Evolutionary conservation across 257 asterid genomes (phyloP).

Genomic region (Plantago ovata): DNA sequence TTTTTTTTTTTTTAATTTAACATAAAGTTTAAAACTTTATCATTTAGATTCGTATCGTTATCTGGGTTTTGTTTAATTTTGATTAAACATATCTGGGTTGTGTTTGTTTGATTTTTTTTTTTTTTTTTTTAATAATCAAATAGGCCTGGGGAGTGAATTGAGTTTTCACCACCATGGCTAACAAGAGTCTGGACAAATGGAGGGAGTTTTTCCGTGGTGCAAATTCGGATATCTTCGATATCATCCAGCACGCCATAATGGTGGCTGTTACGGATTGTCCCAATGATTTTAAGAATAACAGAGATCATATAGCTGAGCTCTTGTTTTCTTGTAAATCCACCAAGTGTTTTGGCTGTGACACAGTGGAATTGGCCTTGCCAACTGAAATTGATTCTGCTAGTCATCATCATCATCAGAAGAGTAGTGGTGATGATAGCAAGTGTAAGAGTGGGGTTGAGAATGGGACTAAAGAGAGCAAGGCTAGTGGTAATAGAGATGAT

Average conservation of each 20-base stretch:
- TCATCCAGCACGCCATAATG: constrained; percentile 67
- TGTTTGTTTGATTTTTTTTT: too few species aligned
- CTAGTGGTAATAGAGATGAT: constrained; percentile 32
- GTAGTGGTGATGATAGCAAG: constrained; percentile 32
- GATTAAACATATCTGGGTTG: constrained; percentile 16
- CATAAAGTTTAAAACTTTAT: constrained; percentile 6
- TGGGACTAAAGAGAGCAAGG: constrained; percentile 61
- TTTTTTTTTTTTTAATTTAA: constrained; percentile 16
- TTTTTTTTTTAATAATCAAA: too few species aligned
- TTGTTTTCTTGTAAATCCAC: constrained; percentile 65
- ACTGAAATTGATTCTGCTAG: constrained; percentile 31
- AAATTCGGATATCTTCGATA: constrained; percentile 62
- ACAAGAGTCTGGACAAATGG: constrained; percentile 64
- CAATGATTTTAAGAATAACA: constrained; percentile 61
- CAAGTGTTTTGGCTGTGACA: constrained; percentile 76
- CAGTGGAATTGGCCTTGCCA: constrained; percentile 56
- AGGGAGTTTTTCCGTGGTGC: constrained; percentile 76
- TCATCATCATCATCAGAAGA: too few species aligned
- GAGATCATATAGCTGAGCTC: constrained; percentile 87
- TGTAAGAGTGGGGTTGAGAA: constrained; percentile 40
- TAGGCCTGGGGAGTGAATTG: constrained; percentile 18
- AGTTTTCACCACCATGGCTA: constrained; percentile 56
- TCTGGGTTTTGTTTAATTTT: constrained; percentile 26
- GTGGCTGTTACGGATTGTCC: constrained; percentile 89
- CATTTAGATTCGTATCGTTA: constrained; percentile 28